Percentiles rank a stretch among this genome's conserved stretches.
Conservation (phyloP, 257 asterid species). For the Cruciata laevipes region DNA sequence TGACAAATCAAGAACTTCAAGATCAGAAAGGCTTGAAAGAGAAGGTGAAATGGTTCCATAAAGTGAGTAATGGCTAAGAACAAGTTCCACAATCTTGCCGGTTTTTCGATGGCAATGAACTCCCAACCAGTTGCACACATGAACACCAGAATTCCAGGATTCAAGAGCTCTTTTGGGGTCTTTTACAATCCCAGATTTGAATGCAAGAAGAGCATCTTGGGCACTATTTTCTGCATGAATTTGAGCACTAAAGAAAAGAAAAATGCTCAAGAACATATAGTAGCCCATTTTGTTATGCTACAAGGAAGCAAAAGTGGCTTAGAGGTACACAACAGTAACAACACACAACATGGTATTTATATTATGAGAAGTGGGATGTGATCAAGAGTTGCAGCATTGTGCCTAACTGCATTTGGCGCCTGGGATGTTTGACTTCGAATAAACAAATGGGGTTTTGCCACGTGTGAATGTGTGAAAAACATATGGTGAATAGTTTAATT, state of each 20-base stretch:
- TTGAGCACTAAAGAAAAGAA: not conserved
- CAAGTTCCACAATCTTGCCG: conserved; percentile 47
- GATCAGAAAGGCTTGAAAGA: conserved; percentile 40
- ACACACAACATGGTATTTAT: not conserved
- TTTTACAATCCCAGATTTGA: conserved; percentile 38
- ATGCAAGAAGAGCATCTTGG: conserved; percentile 47
- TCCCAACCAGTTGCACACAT: conserved; percentile 64
- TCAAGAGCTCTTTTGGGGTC: conserved; percentile 46
- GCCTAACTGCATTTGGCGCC: conserved; percentile 73
- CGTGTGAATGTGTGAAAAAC: conserved; percentile 34
- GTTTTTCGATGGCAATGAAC: conserved; percentile 37
- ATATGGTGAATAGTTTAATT: conserved; percentile 10
- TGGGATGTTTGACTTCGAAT: conserved; percentile 40
- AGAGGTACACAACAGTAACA: not conserved
- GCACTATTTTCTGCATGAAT: not conserved
- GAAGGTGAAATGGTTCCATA: conserved; percentile 52
- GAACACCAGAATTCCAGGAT: conserved; percentile 41
- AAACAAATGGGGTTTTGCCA: conserved; percentile 27
- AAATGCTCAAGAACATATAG: not conserved
- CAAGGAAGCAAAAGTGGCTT: not conserved
- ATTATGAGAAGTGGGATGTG: not conserved
- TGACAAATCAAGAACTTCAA: conserved; percentile 59
- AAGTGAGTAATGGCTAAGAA: conserved; percentile 48
- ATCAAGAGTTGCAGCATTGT: not conserved
- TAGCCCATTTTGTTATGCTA: not conserved